Evolutionary conservation across 139 green algal species (phyloP).

Genomic region (Chlorella sp.): DNA sequence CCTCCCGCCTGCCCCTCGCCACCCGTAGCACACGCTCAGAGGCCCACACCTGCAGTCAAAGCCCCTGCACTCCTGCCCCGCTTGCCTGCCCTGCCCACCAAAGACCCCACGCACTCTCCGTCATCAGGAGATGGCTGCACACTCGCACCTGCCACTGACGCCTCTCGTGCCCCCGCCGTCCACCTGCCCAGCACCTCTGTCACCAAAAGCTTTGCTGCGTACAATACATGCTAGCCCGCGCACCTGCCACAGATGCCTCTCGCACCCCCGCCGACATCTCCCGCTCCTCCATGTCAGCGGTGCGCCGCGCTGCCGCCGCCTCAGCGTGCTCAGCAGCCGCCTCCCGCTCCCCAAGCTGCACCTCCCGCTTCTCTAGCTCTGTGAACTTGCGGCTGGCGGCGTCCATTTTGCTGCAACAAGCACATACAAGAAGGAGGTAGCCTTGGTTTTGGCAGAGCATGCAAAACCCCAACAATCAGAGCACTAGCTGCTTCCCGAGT

Average conservation of each 20-base stretch:
- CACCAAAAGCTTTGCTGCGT: neutral
- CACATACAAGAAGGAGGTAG: neutral
- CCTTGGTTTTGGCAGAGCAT: no score
- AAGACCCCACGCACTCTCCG: no score
- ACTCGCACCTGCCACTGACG: neutral
- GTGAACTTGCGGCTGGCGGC: conserved; percentile 32
- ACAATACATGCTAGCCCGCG: neutral
- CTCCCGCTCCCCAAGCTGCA: conserved; percentile 11
- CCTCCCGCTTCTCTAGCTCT: conserved; percentile 28
- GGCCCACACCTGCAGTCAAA: neutral
- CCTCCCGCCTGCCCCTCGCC: no score
- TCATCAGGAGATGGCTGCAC: no score
- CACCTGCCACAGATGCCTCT: conserved; percentile 18
- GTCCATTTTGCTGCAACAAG: conserved; percentile 23
- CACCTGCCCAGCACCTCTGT: neutral
- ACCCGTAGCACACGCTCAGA: neutral
- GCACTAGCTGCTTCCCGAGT: no score
- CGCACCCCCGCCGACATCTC: conserved; percentile 10
- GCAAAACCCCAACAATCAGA: no score
- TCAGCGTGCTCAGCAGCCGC: neutral
- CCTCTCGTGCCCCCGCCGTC: neutral
- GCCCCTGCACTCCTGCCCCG: no score
- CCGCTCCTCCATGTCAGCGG: neutral
- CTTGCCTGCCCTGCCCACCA: no score
- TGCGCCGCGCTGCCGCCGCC: neutral